phyloP scores from a whole-genome alignment of 306 rosid genomes.

The Spatholobus suberectus region DNA sequence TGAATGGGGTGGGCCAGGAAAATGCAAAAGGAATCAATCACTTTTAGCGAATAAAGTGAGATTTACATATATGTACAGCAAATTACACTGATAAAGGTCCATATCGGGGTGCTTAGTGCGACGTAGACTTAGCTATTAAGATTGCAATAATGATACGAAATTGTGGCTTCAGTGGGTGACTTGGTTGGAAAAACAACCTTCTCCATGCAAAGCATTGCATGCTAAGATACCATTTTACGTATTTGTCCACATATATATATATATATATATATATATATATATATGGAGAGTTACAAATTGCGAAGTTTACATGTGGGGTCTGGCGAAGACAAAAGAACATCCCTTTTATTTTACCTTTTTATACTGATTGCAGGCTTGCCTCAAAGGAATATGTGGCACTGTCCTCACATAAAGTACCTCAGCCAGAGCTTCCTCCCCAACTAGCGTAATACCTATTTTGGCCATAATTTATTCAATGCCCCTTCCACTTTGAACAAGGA shows the following conservation, averaged over 20 bases:
- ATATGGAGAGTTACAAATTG: background rate
- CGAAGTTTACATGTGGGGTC: constrained; percentile 28
- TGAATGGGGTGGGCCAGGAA: constrained; percentile 39
- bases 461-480: background rate
- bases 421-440: background rate
- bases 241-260: background rate
- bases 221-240: constrained; percentile 1
- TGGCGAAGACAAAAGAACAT: background rate
- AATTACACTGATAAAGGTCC: constrained; percentile 55
- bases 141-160: constrained; percentile 42
- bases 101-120: constrained; percentile 31
- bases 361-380: constrained; percentile 26
- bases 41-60: constrained; percentile 52
- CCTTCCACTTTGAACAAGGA: background rate
- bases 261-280: too few species aligned
- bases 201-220: constrained; percentile 32
- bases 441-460: background rate
- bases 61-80: constrained; percentile 58
- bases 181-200: constrained; percentile 33
- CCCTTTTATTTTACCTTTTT: constrained; percentile 43
- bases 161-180: constrained; percentile 33
- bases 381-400: background rate
- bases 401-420: background rate
- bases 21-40: constrained; percentile 48
- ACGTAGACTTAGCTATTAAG: constrained; percentile 73